Evolutionary conservation across 2,329 filamentous ascomycete genomes (phyloP).

Genomic region (Sarocladium brachiariae): DNA sequence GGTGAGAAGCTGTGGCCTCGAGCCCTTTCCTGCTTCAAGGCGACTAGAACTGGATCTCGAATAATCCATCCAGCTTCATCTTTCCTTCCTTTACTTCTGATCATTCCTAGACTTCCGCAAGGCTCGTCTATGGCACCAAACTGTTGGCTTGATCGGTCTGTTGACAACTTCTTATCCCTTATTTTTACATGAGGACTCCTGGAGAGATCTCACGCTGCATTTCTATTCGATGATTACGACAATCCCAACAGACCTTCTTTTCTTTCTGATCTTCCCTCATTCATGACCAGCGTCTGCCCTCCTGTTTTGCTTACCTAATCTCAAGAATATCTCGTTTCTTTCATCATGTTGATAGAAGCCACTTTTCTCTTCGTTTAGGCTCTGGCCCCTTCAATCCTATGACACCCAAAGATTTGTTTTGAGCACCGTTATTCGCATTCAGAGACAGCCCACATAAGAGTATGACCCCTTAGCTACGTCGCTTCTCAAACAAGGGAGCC

Average conservation of each 20-base stretch:
- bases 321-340: neutral
- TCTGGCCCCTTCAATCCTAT: neutral
- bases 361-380: neutral
- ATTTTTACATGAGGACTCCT: no score
- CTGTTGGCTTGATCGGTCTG: no score
- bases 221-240: neutral
- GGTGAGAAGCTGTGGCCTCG: constrained; percentile 8
- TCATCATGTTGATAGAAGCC: neutral
- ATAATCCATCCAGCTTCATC: no score
- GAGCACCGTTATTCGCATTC: neutral
- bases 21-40: no score
- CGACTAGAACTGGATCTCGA: no score
- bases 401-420: neutral
- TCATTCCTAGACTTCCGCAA: no score
- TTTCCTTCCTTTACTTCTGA: no score
- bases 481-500: neutral
- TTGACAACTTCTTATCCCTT: no score
- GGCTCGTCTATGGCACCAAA: no score
- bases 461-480: no score
- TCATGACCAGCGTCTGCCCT: neutral
- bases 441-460: no score
- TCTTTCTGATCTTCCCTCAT: neutral
- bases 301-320: neutral
- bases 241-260: neutral
- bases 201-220: no score